These are phyloP conservation scores for Cryoendolithus antarcticus DNA, from an alignment of 2,329 filamentous ascomycete species.

Conservation along the genomic window DNA sequence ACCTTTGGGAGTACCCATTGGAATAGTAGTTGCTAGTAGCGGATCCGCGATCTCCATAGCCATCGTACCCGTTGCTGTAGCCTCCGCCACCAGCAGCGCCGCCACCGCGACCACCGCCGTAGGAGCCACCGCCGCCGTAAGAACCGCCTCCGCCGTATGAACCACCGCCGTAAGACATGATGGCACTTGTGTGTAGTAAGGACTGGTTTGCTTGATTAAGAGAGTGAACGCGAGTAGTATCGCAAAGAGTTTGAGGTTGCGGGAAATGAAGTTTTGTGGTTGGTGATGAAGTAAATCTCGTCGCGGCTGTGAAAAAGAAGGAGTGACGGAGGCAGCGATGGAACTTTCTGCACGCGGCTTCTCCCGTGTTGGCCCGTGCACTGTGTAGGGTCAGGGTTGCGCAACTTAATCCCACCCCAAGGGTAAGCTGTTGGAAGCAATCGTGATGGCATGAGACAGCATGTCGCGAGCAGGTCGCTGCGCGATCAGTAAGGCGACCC, in stretches of 20 bases:
- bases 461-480: no score
- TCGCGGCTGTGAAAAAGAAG: not conserved
- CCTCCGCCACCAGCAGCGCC: constrained; percentile 7
- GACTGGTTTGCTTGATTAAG: constrained; percentile 4
- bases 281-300: not conserved
- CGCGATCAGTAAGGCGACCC: no score
- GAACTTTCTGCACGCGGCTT: no score
- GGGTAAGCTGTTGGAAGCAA: no score
- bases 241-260: constrained; percentile 1
- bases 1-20: constrained; percentile 34
- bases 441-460: no score
- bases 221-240: constrained; percentile 6
- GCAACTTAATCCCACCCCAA: no score
- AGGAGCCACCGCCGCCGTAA: constrained; percentile 32
- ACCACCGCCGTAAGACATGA: constrained; percentile 21
- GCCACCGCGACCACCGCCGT: constrained; percentile 10
- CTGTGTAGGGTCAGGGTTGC: no score
- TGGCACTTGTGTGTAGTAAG: constrained; percentile 1
- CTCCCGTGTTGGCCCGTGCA: no score
- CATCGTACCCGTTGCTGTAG: constrained; percentile 27
- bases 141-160: constrained; percentile 5
- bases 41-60: constrained; percentile 28
- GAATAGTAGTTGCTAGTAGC: constrained; percentile 36
- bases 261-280: constrained; percentile 1
- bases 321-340: constrained; percentile 1